A percentile compares a stretch with the other conserved stretches of the same genome.
Evolutionary conservation across 257 asterid genomes (phyloP).

Genomic region (Solanum ossicruentum): DNA sequence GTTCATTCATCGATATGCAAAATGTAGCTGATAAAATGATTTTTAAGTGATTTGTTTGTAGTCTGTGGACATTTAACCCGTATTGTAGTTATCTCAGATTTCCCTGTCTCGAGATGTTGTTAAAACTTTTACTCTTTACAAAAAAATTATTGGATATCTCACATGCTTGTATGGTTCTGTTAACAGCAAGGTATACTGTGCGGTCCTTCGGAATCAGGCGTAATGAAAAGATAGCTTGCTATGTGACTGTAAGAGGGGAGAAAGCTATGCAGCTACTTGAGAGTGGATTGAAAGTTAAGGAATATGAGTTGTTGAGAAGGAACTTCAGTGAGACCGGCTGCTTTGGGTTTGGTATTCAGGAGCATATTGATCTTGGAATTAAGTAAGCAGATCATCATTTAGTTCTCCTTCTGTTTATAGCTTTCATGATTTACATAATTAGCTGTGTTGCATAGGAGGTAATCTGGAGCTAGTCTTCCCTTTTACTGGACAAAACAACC

Average conservation of each 20-base stretch:
- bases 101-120: neutral
- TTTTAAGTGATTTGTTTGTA: neutral
- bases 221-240: slow-evolving; percentile 69
- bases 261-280: slow-evolving; percentile 64
- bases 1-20: neutral
- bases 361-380: slow-evolving; percentile 82
- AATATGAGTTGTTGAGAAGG: slow-evolving; percentile 47
- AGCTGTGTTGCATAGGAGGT: neutral
- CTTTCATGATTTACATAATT: neutral
- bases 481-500: neutral
- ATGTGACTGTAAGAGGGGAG: slow-evolving; percentile 56
- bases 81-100: neutral
- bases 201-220: slow-evolving; percentile 70
- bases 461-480: neutral
- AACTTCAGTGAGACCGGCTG: slow-evolving; percentile 72
- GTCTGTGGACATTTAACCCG: neutral
- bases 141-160: neutral
- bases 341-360: slow-evolving; percentile 74
- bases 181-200: slow-evolving; percentile 62
- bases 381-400: slow-evolving; percentile 30
- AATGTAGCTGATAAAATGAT: neutral
- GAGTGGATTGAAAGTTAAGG: slow-evolving; percentile 62
- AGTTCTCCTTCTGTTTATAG: neutral
- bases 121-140: neutral
- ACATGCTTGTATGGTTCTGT: neutral